Base-by-base conservation (phyloP, 768 basidiomycete genomes). In the Austroboletus festivus region DNA sequence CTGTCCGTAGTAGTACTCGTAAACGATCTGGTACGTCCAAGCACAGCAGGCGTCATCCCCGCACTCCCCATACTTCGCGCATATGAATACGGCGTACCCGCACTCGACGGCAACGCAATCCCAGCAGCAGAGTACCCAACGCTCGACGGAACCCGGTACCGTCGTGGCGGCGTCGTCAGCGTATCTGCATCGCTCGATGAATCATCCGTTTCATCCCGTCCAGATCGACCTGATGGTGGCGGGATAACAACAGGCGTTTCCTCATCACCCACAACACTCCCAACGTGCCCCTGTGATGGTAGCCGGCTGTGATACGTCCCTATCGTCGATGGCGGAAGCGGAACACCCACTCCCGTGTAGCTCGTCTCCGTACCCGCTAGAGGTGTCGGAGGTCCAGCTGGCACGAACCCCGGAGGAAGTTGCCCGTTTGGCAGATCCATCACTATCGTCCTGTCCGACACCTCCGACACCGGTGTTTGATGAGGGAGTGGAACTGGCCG, bases 371-470 rank as follows among this genome's bases (percentile, higher is more conserved):
- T 47, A 24, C 55, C 46, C 18, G 44, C 46, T 7, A 41, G 43
- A 1, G 59, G 48, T 2, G 57, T 62, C 9, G 61, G 51, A 5
- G 51, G 59, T 0, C 65, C 65, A 11, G 50, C 37, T 13, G 71
- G 63, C 6, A 73, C 55, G 40, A 74, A 74, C 5, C 73, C 73
- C 1, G 65, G 69, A 3, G 73, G 73, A 0, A 72, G 64, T 21
- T 51, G 53, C 1, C 65, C 64, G 11, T 57, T 52, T 1, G 63
- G 56, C 16, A 70, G 22, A 1, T 42, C 54, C 52, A 71, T 61
- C 50, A 52, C 56, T n/a, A 62, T 56, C 26, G 51, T 54, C 8
- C 42, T 34, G 4, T 51, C 46, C 16, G 47, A 41, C 42, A 30
- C 19, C 1, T 53, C 50, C 42, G 1, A 50, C 22, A n/a, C 34